These are phyloP conservation scores for Stephanodiscus minutulus DNA, from an alignment of 108 stramenopile species.

Conservation along the genomic window DNA sequence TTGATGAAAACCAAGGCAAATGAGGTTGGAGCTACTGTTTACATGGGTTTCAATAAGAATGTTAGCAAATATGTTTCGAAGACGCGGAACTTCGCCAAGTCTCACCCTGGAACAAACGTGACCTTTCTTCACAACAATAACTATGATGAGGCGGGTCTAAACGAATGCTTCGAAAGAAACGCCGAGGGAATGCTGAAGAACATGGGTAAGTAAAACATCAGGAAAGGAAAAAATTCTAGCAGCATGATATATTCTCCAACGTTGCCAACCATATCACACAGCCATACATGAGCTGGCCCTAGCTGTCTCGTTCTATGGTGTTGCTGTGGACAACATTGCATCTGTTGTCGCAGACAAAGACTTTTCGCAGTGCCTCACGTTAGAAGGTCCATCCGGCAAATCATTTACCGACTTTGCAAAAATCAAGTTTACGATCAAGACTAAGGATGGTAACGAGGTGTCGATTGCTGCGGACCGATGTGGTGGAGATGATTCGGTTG, in stretches of 20 bases:
- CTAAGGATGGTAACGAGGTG: constrained; percentile 58
- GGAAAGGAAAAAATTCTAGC: background rate
- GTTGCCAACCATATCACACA: background rate
- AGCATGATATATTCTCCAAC: background rate
- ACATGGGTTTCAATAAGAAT: constrained; percentile 91
- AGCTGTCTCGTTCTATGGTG: constrained; percentile 75
- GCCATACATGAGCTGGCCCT: constrained; percentile 89
- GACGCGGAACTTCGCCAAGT: constrained; percentile 49
- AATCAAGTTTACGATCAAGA: constrained; percentile 70
- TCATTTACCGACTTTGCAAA: constrained; percentile 75
- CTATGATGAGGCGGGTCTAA: constrained; percentile 57
- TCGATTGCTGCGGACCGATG: constrained; percentile 85
- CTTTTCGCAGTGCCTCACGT: constrained; percentile 55
- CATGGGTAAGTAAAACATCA: constrained; percentile 47
- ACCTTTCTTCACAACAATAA: constrained; percentile 87
- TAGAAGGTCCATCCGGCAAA: constrained; percentile 41
- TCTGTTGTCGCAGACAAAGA: constrained; percentile 63
- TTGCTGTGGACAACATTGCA: constrained; percentile 71
- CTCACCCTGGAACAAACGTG: constrained; percentile 38
- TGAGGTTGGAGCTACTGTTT: constrained; percentile 48
- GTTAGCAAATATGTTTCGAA: constrained; percentile 68
- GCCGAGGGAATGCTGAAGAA: constrained; percentile 90
- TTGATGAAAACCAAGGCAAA: constrained; percentile 56
- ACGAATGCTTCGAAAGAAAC: constrained; percentile 84
- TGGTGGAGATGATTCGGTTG: constrained; percentile 78